Percentiles rank a stretch among this genome's conserved stretches.
Evolutionary conservation across 306 rosid genomes (phyloP).

Genomic region (Cucurbita pepo): DNA sequence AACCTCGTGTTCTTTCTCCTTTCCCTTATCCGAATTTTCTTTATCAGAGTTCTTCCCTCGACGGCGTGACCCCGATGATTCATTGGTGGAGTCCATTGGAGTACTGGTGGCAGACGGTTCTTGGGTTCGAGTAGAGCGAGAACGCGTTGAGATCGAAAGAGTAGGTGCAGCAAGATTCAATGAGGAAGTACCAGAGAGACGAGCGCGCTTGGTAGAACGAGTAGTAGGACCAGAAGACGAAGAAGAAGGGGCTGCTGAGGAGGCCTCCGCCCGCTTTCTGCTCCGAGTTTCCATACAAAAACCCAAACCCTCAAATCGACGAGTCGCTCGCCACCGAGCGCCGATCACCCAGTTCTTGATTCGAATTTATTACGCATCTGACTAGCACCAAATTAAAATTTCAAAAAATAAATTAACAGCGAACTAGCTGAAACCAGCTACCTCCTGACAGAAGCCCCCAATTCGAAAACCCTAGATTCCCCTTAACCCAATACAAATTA

Average conservation of each 20-base stretch:
- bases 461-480: constrained; percentile 6
- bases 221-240: constrained; percentile 66
- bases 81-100: constrained; percentile 69
- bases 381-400: neutral
- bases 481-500: neutral
- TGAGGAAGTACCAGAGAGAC: constrained; percentile 30
- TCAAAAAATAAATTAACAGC: neutral
- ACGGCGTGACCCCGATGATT: constrained; percentile 87
- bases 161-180: constrained; percentile 13
- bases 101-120: constrained; percentile 19
- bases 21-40: constrained; percentile 60
- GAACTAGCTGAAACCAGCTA: constrained; percentile 5
- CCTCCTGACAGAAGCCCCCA: neutral
- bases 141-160: constrained; percentile 41
- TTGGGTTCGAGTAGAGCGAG: constrained; percentile 45
- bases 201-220: constrained; percentile 69
- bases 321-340: constrained; percentile 82
- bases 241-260: constrained; percentile 99
- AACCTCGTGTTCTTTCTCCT: constrained; percentile 87
- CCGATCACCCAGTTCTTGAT: constrained; percentile 35
- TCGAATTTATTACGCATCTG: constrained; percentile 21
- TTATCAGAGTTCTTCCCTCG: constrained; percentile 50
- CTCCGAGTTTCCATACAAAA: constrained; percentile 99
- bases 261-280: constrained; percentile 99
- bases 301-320: constrained; percentile 59